Evolutionary conservation across 2,329 filamentous ascomycete genomes (phyloP).

Genomic region (Curvularia hawaiiensis): DNA sequence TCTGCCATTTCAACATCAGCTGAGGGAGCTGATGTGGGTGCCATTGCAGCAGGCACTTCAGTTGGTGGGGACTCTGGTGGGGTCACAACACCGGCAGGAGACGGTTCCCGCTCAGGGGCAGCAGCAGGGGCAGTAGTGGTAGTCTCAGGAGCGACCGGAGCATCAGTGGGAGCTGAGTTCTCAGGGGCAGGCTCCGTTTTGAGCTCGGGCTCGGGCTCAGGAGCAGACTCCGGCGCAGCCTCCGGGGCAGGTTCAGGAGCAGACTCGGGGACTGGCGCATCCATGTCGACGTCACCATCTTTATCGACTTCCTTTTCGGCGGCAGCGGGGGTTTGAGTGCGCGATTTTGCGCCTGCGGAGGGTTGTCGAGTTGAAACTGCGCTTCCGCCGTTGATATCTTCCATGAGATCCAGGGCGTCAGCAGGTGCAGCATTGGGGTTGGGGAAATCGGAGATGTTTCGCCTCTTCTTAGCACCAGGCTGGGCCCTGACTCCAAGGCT

Average conservation of each 20-base stretch:
- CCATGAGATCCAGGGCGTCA: conserved; percentile 34
- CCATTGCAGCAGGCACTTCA: conserved; percentile 22
- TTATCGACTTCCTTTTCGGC: conserved; percentile 34
- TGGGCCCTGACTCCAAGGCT: conserved; percentile 73
- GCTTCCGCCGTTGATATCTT: conserved; percentile 42
- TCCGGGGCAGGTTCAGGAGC: conserved; percentile 9
- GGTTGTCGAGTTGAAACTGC: conserved; percentile 35
- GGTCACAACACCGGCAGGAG: conserved; percentile 41
- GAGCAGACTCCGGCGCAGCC: conserved; percentile 17
- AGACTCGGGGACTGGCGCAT: conserved; percentile 26
- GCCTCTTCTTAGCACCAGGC: conserved; percentile 53
- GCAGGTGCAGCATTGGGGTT: conserved; percentile 56
- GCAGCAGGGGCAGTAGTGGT: conserved; percentile 18
- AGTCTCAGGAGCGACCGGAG: conserved; percentile 1
- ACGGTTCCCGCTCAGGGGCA: conserved; percentile 30
- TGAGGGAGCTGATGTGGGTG: conserved; percentile 22
- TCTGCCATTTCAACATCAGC: conserved; percentile 43
- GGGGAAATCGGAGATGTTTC: conserved; percentile 66
- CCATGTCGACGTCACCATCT: conserved; percentile 47
- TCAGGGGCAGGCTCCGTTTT: conserved; percentile 10
- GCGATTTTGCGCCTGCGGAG: conserved; percentile 31
- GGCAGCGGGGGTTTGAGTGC: conserved; percentile 36
- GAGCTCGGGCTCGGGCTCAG: conserved; percentile 14
- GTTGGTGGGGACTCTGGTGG: conserved; percentile 44
- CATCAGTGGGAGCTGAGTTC: neutral